Percentiles rank a stretch among this genome's conserved stretches.
Evolutionary conservation across 2,329 filamentous ascomycete genomes (phyloP).

Genomic region (Dothistroma pini): DNA sequence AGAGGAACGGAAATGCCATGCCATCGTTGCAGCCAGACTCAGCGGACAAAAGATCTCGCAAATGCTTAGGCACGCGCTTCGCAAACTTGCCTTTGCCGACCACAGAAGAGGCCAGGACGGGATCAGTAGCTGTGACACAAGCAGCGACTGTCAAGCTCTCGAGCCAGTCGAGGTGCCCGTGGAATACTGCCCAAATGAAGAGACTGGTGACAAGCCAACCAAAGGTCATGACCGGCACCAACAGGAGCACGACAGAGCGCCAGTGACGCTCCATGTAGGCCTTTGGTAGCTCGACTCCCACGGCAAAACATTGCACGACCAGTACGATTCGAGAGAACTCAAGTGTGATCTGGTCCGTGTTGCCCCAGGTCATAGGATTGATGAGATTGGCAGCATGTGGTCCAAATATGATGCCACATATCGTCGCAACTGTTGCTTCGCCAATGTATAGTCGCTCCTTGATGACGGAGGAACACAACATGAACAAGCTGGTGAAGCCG

Average conservation of each 20-base stretch:
- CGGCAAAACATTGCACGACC: slow-evolving; percentile 88
- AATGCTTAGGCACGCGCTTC: slow-evolving; percentile 93
- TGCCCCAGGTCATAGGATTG: slow-evolving; percentile 72
- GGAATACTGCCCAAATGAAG: slow-evolving; percentile 86
- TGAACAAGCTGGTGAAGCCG: slow-evolving; percentile 96
- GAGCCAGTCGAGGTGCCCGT: slow-evolving; percentile 75
- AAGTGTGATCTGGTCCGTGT: slow-evolving; percentile 78
- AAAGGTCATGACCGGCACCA: slow-evolving; percentile 95
- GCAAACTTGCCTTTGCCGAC: slow-evolving; percentile 99
- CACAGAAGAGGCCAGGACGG: slow-evolving; percentile 92
- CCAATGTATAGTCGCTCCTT: slow-evolving; percentile 99
- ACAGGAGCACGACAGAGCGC: slow-evolving; percentile 81
- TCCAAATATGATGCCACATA: slow-evolving; percentile 85
- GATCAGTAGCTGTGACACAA: slow-evolving; percentile 95
- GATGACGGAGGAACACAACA: slow-evolving; percentile 96
- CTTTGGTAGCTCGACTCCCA: slow-evolving; percentile 85
- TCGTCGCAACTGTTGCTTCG: slow-evolving; percentile 89
- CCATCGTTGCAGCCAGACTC: slow-evolving; percentile 99
- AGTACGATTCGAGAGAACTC: slow-evolving; percentile 87
- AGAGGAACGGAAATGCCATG: slow-evolving; percentile 99
- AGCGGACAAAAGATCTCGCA: slow-evolving; percentile 89
- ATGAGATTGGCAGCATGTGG: slow-evolving; percentile 80
- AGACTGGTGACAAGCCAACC: slow-evolving; percentile 92
- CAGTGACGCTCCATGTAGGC: slow-evolving; percentile 98
- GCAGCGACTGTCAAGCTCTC: slow-evolving; percentile 83